A percentile compares a stretch with the other conserved stretches of the same genome.
phyloP scores from a whole-genome alignment of 2,329 filamentous ascomycete species.

The Paecilomyces sp. region DNA sequence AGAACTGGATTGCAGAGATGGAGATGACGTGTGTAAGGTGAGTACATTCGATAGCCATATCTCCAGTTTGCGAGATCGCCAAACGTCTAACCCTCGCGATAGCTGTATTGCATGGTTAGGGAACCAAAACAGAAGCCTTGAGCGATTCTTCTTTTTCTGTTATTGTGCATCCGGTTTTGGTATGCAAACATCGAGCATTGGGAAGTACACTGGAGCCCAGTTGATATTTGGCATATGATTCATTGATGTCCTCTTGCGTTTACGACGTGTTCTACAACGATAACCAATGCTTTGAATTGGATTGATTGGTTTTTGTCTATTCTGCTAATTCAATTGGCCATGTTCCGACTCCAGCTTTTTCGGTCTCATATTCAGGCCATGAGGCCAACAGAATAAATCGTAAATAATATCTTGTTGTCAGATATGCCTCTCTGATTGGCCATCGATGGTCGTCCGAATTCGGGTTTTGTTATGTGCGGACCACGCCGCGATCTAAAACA shows the following conservation, averaged over 20 bases:
- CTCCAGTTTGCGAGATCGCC: no score
- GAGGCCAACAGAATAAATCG: not conserved
- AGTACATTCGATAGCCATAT: conserved; percentile 1
- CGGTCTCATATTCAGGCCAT: not conserved
- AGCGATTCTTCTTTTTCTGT: not conserved
- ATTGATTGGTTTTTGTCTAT: not conserved
- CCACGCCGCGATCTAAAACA: not conserved
- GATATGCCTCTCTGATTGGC: no score
- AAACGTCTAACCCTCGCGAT: not conserved
- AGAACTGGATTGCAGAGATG: conserved; percentile 61
- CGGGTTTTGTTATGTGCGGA: not conserved
- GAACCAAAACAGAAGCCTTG: conserved; percentile 3
- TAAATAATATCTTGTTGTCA: no score
- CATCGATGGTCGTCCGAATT: no score
- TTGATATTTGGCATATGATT: not conserved
- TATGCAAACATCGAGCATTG: not conserved
- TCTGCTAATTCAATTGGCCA: no score
- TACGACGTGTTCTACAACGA: not conserved
- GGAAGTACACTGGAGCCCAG: not conserved
- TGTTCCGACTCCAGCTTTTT: not conserved
- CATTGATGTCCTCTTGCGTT: no score
- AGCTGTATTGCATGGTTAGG: conserved; percentile 10
- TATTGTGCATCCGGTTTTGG: not conserved
- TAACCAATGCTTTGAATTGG: not conserved
- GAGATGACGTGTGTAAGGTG: conserved; percentile 49